Percentiles rank a stretch among this genome's conserved stretches.
These are phyloP conservation scores for Leccinum incarnatum DNA, from an alignment of 768 basidiomycete species.

Conservation along the genomic window DNA sequence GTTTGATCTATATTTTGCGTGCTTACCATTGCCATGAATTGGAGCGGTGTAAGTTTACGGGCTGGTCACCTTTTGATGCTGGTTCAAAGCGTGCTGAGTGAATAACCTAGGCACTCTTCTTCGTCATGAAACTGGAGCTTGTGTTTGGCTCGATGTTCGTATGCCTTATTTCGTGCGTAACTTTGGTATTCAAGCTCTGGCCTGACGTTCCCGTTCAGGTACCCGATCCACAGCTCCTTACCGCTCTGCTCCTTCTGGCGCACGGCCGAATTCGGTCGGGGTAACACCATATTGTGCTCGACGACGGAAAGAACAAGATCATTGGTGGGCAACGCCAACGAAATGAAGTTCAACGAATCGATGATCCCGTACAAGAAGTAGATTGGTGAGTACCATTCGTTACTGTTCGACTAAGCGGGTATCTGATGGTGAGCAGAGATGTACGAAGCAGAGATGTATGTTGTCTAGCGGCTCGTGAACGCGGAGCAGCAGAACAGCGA, in stretches of 20 bases:
- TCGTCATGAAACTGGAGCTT: too few species aligned
- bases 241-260: constrained; percentile 32
- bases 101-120: too few species aligned
- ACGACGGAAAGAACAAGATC: constrained; percentile 63
- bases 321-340: constrained; percentile 43
- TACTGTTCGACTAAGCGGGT: not conserved
- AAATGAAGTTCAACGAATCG: constrained; percentile 71
- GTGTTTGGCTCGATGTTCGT: too few species aligned
- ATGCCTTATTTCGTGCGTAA: too few species aligned
- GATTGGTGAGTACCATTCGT: constrained; percentile 45
- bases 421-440: constrained; percentile 25
- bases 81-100: too few species aligned
- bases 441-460: constrained; percentile 64
- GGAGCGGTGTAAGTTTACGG: too few species aligned
- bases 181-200: too few species aligned
- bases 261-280: constrained; percentile 73
- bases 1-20: too few species aligned
- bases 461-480: constrained; percentile 48
- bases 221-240: too few species aligned
- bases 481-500: constrained; percentile 23
- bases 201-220: too few species aligned
- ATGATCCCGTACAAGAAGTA: constrained; percentile 77
- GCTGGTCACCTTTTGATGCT: too few species aligned
- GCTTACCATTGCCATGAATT: too few species aligned
- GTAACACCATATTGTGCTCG: constrained; percentile 48